Evolutionary conservation across 2,329 filamentous ascomycete species (phyloP), one percentile per base, ranked within the genome.

Genomic region (Aspergillus sp.): DNA sequence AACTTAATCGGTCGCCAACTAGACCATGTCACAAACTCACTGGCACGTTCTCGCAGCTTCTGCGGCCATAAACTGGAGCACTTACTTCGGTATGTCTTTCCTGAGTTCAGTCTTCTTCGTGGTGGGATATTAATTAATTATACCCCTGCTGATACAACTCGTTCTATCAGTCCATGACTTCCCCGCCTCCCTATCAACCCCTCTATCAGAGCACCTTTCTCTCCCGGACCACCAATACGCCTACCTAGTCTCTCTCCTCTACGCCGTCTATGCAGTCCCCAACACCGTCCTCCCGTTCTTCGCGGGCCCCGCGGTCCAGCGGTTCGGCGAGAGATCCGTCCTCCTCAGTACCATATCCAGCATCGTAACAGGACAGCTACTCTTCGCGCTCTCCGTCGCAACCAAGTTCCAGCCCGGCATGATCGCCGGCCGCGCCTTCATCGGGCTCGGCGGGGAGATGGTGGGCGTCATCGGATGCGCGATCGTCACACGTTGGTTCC

Each of bases 401-500:
- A 39, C 39, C 13, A 51, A 44, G 5, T 19, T 51, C 15, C 17
- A 42, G 15, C 33, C 48, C 9, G 49, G 49, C 5, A 46, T 59
- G 51, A 27, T 59, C n/a, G 19, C 34, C 4, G 56, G 51, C 13
- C 56, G 56, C 30, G 42, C 37, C 5, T 48, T 59, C 9, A 24
- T 55, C 13, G 56, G 56, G 9, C 24, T 59, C 39, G 56, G 56
- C 5, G 52, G 39, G 19, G 56, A 59, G 41, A 33, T 51, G 33
- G 37, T 51, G 11, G 41, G 33, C 17, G 56, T 59, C n/a, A 19
- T 59, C 12, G 56, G 51, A 22, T 51, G n/a, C 20, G 52, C 55
- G 33, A 55, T 59, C 13, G 39, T 55, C 33, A 55, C 51, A 19
- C 51, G 56, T 15, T 55, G 34, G 45, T 55, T 55, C 46, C 53